phyloP scores from a whole-genome alignment of 1,284 basidiomycete species.

The Sanghuangporus baumii region DNA sequence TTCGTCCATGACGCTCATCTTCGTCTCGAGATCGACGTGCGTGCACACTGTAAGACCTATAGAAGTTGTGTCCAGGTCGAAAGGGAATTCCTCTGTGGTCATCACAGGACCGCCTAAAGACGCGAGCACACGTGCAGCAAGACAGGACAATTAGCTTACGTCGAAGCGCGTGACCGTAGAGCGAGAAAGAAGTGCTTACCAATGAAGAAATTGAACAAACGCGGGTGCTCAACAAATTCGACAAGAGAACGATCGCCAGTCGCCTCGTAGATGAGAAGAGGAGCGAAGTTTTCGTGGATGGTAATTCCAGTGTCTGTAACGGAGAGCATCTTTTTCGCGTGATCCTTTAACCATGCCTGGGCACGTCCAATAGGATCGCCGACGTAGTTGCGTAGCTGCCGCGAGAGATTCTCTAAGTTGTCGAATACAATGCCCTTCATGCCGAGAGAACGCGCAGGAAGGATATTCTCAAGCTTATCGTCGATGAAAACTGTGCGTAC shows the following conservation, averaged over 20 bases:
- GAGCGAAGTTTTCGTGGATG: conserved; percentile 50
- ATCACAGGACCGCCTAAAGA: conserved; percentile 22
- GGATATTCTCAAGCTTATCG: conserved; percentile 54
- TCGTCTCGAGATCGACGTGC: conserved; percentile 30
- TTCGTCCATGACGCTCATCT: conserved; percentile 44
- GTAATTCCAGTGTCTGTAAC: conserved; percentile 36
- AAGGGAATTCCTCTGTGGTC: conserved; percentile 40
- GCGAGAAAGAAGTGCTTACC: conserved; percentile 24
- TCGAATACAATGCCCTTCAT: conserved; percentile 50
- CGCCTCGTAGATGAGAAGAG: conserved; percentile 51
- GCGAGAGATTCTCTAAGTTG: conserved; percentile 35
- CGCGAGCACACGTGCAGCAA: background rate
- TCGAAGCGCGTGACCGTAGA: background rate
- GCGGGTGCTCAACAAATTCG: conserved; percentile 36
- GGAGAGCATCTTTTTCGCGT: conserved; percentile 40
- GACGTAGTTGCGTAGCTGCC: conserved; percentile 40
- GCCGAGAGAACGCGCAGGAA: conserved; percentile 50
- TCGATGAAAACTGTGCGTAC: conserved; percentile 46
- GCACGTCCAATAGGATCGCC: conserved; percentile 42
- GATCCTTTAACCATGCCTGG: conserved; percentile 32
- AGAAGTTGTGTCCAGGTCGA: conserved; percentile 49
- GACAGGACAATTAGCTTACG: conserved; percentile 1
- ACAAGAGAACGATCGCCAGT: conserved; percentile 44
- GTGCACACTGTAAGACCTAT: conserved; percentile 37
- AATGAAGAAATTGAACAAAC: conserved; percentile 52